Conservation (phyloP, 2,329 filamentous ascomycete species). For the Exophiala oligosperma region DNA sequence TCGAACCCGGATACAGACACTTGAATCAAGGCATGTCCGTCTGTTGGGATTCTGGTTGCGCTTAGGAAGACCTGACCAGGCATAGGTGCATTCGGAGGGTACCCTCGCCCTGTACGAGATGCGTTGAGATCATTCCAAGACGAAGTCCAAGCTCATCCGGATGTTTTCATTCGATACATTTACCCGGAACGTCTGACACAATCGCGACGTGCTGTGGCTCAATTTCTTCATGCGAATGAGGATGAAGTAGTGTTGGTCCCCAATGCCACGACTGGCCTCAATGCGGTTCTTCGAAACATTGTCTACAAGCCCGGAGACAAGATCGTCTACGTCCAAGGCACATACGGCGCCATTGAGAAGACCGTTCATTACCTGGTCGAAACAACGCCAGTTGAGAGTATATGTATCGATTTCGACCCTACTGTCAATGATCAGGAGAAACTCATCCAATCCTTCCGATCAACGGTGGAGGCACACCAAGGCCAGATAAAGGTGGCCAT, state of each 20-base stretch:
- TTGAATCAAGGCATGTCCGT: constrained; percentile 68
- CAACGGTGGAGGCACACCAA: constrained; percentile 54
- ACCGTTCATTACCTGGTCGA: constrained; percentile 72
- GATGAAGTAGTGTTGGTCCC: constrained; percentile 71
- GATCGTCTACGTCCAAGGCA: constrained; percentile 64
- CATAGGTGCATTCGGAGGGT: constrained; percentile 74
- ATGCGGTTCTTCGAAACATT: constrained; percentile 74
- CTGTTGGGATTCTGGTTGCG: neutral
- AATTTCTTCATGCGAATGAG: constrained; percentile 63
- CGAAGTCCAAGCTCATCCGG: constrained; percentile 65
- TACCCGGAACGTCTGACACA: constrained; percentile 63
- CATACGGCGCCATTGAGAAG: constrained; percentile 76
- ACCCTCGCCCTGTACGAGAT: constrained; percentile 62
- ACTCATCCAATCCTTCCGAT: constrained; percentile 61
- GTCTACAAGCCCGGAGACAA: constrained; percentile 68
- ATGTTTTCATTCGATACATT: constrained; percentile 71
- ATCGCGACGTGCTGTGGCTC: constrained; percentile 63
- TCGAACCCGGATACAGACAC: constrained; percentile 65
- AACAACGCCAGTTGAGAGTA: constrained; percentile 51
- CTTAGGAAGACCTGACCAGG: neutral
- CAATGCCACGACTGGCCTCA: constrained; percentile 74
- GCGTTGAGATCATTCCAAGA: constrained; percentile 67
- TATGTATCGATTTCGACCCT: constrained; percentile 64
- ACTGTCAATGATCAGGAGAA: constrained; percentile 68
- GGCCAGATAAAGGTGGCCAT: constrained; percentile 62